These are phyloP conservation scores for Metschnikowia drakensbergensis DNA, from an alignment of 805 yeast species.

Conservation along the genomic window DNA sequence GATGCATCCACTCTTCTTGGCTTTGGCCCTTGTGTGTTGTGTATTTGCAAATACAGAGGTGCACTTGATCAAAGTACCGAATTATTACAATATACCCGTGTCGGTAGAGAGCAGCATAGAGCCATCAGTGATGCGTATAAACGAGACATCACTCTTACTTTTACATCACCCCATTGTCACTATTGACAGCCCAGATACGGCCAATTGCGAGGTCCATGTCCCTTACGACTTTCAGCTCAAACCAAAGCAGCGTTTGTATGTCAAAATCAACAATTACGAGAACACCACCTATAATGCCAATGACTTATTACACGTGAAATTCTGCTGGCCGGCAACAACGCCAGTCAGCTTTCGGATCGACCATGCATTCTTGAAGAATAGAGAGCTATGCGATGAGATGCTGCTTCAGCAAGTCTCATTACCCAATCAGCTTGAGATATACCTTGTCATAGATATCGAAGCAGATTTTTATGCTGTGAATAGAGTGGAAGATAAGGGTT, in stretches of 20 bases:
- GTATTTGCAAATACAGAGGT: slow-evolving; percentile 38
- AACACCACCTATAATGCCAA: slow-evolving; percentile 22
- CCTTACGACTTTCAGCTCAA: slow-evolving; percentile 13
- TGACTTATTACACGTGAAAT: slow-evolving; percentile 17
- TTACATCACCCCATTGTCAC: slow-evolving; percentile 15
- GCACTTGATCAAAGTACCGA: slow-evolving; percentile 28
- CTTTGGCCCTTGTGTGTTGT: not conserved
- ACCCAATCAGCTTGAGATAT: slow-evolving; percentile 12
- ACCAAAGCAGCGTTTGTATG: slow-evolving; percentile 19
- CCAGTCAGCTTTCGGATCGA: slow-evolving; percentile 13
- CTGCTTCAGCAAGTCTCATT: not conserved
- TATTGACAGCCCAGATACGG: slow-evolving; percentile 6
- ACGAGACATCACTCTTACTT: slow-evolving; percentile 14
- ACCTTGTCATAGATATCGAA: slow-evolving; percentile 12
- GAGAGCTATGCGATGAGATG: slow-evolving; percentile 1
- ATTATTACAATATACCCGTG: slow-evolving; percentile 31
- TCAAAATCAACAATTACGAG: slow-evolving; percentile 33
- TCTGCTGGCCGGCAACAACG: slow-evolving; percentile 21
- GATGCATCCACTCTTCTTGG: not conserved
- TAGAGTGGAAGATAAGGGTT: slow-evolving; percentile 2
- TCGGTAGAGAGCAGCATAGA: slow-evolving; percentile 7
- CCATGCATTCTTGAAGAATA: slow-evolving; percentile 11
- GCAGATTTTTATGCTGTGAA: slow-evolving; percentile 16
- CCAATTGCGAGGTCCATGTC: slow-evolving; percentile 5
- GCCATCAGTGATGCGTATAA: slow-evolving; percentile 7